Evolutionary conservation across 768 basidiomycete genomes (phyloP).

Genomic region (Leccinum variicolor): DNA sequence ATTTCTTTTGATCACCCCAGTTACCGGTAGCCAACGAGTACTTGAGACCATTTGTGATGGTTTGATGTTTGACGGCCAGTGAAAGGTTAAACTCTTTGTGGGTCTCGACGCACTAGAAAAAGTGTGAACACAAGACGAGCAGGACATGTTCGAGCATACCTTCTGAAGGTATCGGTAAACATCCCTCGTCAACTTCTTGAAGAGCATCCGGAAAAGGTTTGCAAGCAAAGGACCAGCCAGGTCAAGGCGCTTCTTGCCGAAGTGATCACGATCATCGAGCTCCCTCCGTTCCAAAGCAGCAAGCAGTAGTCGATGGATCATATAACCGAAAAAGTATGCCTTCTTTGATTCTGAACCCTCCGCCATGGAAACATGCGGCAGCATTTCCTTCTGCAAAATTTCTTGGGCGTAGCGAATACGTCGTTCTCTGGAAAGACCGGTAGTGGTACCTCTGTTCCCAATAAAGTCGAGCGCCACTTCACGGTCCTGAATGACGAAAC

Average conservation of each 20-base stretch:
- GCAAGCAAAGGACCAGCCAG: conserved; percentile 93
- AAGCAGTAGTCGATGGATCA: conserved; percentile 94
- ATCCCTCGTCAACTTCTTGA: conserved; percentile 94
- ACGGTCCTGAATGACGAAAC: conserved; percentile 96
- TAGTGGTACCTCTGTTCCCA: conserved; percentile 95
- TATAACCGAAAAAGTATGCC: conserved; percentile 99
- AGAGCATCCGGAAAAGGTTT: conserved; percentile 97
- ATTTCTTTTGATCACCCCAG: conserved; percentile 99
- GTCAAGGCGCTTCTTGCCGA: conserved; percentile 97
- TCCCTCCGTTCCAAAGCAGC: conserved; percentile 94
- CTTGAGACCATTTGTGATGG: conserved; percentile 96
- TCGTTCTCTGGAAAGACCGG: conserved; percentile 85
- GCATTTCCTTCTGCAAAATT: conserved; percentile 97
- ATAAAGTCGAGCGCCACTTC: conserved; percentile 98
- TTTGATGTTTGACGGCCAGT: conserved; percentile 91
- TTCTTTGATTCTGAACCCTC: conserved; percentile 98
- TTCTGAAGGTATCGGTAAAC: conserved; percentile 97
- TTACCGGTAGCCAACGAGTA: conserved; percentile 98
- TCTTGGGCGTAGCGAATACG: conserved; percentile 97
- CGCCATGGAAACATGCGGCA: conserved; percentile 94
- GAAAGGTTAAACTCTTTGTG: conserved; percentile 93
- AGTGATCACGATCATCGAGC: conserved; percentile 98
- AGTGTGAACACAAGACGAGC: not conserved
- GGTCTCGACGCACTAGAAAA: conserved; percentile 84
- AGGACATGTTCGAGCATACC: conserved; percentile 41